Percentiles rank a stretch among this genome's conserved stretches.
Conservation (phyloP, 257 asterid genomes). For the Solanum megistacrolobum region DNA sequence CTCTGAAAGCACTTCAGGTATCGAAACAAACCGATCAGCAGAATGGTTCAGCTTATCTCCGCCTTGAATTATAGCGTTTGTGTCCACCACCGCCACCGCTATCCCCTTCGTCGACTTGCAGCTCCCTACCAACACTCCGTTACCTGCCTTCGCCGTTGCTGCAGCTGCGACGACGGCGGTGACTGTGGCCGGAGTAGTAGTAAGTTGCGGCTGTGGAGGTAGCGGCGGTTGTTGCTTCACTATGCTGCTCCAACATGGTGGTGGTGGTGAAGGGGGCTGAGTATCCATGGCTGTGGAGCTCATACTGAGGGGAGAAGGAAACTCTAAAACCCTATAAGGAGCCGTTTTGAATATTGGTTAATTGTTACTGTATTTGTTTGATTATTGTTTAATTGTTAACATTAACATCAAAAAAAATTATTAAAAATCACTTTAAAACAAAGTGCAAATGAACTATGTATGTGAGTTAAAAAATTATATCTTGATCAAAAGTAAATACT, state of each 20-base stretch:
- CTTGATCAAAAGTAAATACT: too few species aligned
- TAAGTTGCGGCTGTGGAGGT: background rate
- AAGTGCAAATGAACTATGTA: too few species aligned
- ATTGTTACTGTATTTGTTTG: too few species aligned
- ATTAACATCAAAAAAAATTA: too few species aligned
- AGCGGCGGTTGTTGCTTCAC: conserved; percentile 34
- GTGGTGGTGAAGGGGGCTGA: conserved; percentile 7
- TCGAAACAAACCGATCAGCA: conserved; percentile 80
- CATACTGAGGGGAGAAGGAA: background rate
- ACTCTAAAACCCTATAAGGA: conserved; percentile 12
- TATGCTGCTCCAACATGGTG: conserved; percentile 50
- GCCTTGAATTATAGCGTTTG: conserved; percentile 84
- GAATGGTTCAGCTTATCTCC: conserved; percentile 46
- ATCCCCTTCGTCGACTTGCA: conserved; percentile 81
- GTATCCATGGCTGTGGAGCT: conserved; percentile 12
- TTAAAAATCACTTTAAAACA: too few species aligned
- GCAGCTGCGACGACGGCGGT: background rate
- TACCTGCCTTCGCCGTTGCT: conserved; percentile 2
- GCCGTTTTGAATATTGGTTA: too few species aligned
- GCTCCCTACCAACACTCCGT: conserved; percentile 45
- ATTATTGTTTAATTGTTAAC: too few species aligned
- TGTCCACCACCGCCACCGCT: conserved; percentile 85
- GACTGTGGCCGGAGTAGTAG: background rate
- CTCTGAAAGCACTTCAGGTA: conserved; percentile 65
- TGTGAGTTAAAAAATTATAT: too few species aligned